Conservation (phyloP, 768 basidiomycete species). For the Naematelia aurantialba region DNA sequence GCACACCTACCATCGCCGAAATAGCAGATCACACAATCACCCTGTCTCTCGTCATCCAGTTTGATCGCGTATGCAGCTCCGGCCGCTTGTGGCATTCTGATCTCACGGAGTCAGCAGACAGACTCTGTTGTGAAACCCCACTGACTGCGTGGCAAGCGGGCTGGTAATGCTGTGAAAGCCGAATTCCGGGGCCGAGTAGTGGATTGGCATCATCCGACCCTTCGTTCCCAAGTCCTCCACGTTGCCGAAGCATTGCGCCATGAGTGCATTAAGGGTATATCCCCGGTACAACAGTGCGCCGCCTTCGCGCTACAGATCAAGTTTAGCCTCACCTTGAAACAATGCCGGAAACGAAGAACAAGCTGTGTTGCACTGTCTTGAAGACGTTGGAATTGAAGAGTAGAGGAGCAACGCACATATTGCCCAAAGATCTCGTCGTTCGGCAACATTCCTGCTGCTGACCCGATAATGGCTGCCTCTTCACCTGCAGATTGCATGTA, state of each 20-base stretch:
- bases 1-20: slow-evolving; percentile 81
- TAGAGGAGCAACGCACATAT: slow-evolving; percentile 62
- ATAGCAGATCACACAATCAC: slow-evolving; percentile 76
- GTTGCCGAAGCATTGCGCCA: slow-evolving; percentile 91
- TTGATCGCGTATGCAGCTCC: slow-evolving; percentile 87
- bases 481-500: slow-evolving; percentile 68
- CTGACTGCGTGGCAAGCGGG: slow-evolving; percentile 84
- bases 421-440: slow-evolving; percentile 94
- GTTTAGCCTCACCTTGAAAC: too few relatives aligned
- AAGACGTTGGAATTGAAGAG: background rate
- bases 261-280: slow-evolving; percentile 70
- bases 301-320: slow-evolving; percentile 35
- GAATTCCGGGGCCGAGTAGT: slow-evolving; percentile 75
- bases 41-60: slow-evolving; percentile 65
- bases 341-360: too few relatives aligned
- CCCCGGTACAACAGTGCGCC: slow-evolving; percentile 86
- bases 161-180: slow-evolving; percentile 95
- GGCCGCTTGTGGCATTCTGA: slow-evolving; percentile 64
- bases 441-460: slow-evolving; percentile 74
- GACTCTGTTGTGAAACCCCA: slow-evolving; percentile 42
- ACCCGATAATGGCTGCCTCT: slow-evolving; percentile 83
- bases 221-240: slow-evolving; percentile 73
- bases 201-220: slow-evolving; percentile 93
- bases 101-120: slow-evolving; percentile 38
- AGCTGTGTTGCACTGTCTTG: background rate